Conservation (phyloP, 129 eudicot species). For the Centrapalus pauciflorus region DNA sequence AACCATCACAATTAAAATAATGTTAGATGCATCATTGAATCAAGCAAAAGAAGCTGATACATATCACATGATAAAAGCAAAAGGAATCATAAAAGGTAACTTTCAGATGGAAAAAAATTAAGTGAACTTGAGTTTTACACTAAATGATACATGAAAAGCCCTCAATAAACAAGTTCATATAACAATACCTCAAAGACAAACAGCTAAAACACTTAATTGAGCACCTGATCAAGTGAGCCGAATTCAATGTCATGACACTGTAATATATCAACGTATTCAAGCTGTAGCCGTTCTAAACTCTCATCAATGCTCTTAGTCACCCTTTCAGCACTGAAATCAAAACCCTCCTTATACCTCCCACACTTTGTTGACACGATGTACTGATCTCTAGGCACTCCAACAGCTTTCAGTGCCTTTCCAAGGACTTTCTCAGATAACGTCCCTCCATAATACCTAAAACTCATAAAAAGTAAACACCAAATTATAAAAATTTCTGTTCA, state of each 20-base stretch:
- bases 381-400: constrained; percentile 63
- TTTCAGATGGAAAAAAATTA: neutral
- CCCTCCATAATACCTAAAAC: constrained; percentile 76
- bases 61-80: neutral
- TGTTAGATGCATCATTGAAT: neutral
- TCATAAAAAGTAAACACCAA: neutral
- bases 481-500: neutral
- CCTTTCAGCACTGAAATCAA: constrained; percentile 86
- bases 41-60: neutral
- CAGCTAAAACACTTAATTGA: neutral
- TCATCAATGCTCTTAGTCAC: constrained; percentile 85
- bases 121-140: neutral
- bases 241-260: constrained; percentile 97
- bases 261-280: constrained; percentile 85
- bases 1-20: neutral
- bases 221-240: constrained; percentile 93
- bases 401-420: constrained; percentile 79
- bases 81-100: neutral
- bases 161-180: neutral
- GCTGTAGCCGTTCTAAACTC: constrained; percentile 87
- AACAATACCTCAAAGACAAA: neutral
- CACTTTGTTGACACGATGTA: constrained; percentile 93
- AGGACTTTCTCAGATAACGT: constrained; percentile 82
- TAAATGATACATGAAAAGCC: neutral
- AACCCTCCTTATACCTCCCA: constrained; percentile 84